These are phyloP conservation scores for Vickermania spadyakhi DNA, from an alignment of 208 protist species.

Conservation along the genomic window DNA sequence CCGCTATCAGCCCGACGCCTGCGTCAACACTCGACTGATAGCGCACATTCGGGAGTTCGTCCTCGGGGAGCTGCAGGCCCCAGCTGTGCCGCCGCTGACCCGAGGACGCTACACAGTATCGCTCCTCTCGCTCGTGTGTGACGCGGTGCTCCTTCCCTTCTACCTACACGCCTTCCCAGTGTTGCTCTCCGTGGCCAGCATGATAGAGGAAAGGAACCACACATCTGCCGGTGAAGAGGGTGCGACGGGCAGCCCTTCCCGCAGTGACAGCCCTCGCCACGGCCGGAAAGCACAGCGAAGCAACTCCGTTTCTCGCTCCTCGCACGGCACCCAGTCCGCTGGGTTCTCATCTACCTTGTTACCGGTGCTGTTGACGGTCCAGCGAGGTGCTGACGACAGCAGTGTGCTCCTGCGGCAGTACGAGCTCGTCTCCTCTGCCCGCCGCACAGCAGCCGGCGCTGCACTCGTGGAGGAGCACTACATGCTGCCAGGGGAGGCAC, in stretches of 20 bases:
- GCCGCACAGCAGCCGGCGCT: background rate
- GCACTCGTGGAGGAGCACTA: too few species aligned
- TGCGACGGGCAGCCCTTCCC: too few species aligned
- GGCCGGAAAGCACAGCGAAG: background rate
- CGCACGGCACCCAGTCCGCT: background rate
- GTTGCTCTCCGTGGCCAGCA: constrained; percentile 3
- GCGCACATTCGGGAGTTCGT: background rate
- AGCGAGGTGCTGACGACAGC: too few species aligned
- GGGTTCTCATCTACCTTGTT: background rate
- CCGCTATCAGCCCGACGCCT: background rate
- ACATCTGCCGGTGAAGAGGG: too few species aligned
- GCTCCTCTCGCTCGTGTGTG: constrained; percentile 2
- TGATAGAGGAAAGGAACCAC: too few species aligned
- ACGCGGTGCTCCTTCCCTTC: constrained; percentile 17
- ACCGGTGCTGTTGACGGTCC: too few species aligned
- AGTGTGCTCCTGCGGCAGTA: background rate
- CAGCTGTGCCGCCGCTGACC: background rate
- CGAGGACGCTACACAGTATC: background rate
- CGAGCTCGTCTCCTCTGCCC: background rate
- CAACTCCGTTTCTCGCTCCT: background rate
- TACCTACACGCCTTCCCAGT: constrained; percentile 15
- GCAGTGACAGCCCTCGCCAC: background rate
- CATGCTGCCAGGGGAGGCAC: background rate
- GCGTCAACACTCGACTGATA: background rate
- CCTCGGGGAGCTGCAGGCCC: background rate